Evolutionary conservation across 2,329 filamentous ascomycete genomes (phyloP).

Genomic region (Blumeria graminis): DNA sequence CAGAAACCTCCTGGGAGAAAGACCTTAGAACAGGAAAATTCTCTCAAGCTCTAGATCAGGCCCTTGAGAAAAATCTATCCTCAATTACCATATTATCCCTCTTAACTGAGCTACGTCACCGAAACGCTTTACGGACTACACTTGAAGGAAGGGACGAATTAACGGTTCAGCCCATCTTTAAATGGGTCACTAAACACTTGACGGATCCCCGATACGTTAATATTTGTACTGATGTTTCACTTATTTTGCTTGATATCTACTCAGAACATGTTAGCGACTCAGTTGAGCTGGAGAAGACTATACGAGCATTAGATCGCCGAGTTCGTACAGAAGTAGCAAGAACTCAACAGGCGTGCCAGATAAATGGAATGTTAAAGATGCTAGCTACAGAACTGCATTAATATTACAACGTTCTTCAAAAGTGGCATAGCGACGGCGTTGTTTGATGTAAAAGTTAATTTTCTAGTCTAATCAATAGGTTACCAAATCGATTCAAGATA

Average conservation of each 20-base stretch:
- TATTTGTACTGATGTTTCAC: slow-evolving; percentile 60
- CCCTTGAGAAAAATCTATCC: slow-evolving; percentile 35
- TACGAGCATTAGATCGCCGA: slow-evolving; percentile 41
- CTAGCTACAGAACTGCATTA: slow-evolving; percentile 27
- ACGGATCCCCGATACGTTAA: slow-evolving; percentile 59
- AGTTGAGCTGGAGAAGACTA: slow-evolving; percentile 43
- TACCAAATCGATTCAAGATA: no score
- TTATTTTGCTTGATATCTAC: slow-evolving; percentile 72
- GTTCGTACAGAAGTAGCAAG: slow-evolving; percentile 61
- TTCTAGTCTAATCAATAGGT: no score
- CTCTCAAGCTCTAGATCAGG: slow-evolving; percentile 51
- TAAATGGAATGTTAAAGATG: slow-evolving; percentile 72
- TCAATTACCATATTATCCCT: slow-evolving; percentile 47
- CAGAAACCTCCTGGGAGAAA: slow-evolving; percentile 54
- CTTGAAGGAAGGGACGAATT: slow-evolving; percentile 61
- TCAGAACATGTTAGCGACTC: slow-evolving; percentile 54
- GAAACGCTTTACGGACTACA: slow-evolving; percentile 60
- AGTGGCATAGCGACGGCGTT: slow-evolving; percentile 22
- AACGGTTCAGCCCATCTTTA: slow-evolving; percentile 57
- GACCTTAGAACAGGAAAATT: slow-evolving; percentile 62
- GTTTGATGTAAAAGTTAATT: background rate
- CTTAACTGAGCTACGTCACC: slow-evolving; percentile 64
- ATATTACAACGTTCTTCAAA: slow-evolving; percentile 3
- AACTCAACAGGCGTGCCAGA: slow-evolving; percentile 60
- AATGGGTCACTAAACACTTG: slow-evolving; percentile 63